Base-by-base conservation (phyloP, 1,139 yeast species). In the Protomyces inouyei region DNA sequence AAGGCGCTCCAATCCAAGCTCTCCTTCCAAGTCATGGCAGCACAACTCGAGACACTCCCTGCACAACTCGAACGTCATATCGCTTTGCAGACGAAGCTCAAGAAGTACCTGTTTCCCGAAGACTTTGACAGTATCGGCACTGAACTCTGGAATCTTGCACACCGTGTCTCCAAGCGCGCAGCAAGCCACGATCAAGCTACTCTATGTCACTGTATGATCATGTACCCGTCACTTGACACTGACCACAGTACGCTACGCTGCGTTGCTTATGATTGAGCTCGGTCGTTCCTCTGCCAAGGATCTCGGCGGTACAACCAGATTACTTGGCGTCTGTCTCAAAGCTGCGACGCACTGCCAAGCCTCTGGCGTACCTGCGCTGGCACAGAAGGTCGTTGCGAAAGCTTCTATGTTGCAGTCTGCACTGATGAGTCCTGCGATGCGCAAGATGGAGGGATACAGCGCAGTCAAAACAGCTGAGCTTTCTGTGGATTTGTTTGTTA, bases 41-140 rank as follows among this genome's bases (percentile, higher is more conserved):
- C 25, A 12, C 37, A 37, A 14, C 57, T 59, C 35, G 63, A 59
- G 36, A 36, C 45, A 16, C 32, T 52, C 45, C 43, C 57, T 9
- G 57, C 63, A 12, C 63, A 52, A 21, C 18, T 59, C 23, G 63
- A 59, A 36, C 56, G 63, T 8, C 63, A 59, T 37, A n/a, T 40
- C 45, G 25, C 14, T 12, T 59, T 59, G 32, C 57, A 52, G n/a
- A 10, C 8, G 14, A 59, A 52, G 53, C 21, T 52, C 35, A 45
- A 52, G 53, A 59, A 59, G 37, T 35, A 55, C 43, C 38, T 51
- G 12, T 43, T n/a, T 14, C 45, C 57, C 3, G 40, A 52, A 25
- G 63, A 59, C 32, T 59, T 59, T 32, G 63, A 59, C 37, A 40
- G 57, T 4, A 52, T 59, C 25, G 63, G 63, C 53, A 59, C 63